phyloP scores from a whole-genome alignment of 2,329 filamentous ascomycete genomes.

The Lecanicillium sp. region DNA sequence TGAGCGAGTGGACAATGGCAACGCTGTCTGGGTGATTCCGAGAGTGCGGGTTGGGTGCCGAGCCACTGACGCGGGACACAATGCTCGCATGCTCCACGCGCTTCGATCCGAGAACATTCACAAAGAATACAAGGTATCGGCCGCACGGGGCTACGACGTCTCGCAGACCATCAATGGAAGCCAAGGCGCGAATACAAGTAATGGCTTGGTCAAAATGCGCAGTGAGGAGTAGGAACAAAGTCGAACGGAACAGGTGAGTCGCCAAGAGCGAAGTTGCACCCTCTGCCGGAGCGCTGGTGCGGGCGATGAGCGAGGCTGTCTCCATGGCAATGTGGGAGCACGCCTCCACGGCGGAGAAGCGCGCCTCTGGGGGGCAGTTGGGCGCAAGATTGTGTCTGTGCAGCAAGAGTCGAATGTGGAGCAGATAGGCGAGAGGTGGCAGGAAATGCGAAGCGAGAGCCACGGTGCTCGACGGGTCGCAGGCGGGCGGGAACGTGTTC shows the following conservation, averaged over 20 bases:
- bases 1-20: slow-evolving; percentile 27
- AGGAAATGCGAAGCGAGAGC: slow-evolving; percentile 69
- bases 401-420: slow-evolving; percentile 77
- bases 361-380: slow-evolving; percentile 56
- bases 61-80: slow-evolving; percentile 23
- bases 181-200: slow-evolving; percentile 65
- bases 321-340: slow-evolving; percentile 72
- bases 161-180: slow-evolving; percentile 63
- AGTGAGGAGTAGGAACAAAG: slow-evolving; percentile 70
- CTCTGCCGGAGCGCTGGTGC: slow-evolving; percentile 54
- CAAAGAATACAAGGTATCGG: slow-evolving; percentile 75
- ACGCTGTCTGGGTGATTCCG: slow-evolving; percentile 27
- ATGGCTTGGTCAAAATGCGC: slow-evolving; percentile 68
- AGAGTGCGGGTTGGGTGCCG: slow-evolving; percentile 27
- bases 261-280: slow-evolving; percentile 70
- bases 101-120: slow-evolving; percentile 57
- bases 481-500: slow-evolving; percentile 66
- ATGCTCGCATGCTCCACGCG: slow-evolving; percentile 40
- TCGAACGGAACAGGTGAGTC: slow-evolving; percentile 80
- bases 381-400: slow-evolving; percentile 85
- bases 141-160: slow-evolving; percentile 74
- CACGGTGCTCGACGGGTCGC: slow-evolving; percentile 59
- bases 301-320: slow-evolving; percentile 68
- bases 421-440: slow-evolving; percentile 68
- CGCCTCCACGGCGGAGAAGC: slow-evolving; percentile 67